These are phyloP conservation scores for Aspergillus eucalypticola DNA, from an alignment of 2,329 filamentous ascomycete genomes.

Conservation along the genomic window DNA sequence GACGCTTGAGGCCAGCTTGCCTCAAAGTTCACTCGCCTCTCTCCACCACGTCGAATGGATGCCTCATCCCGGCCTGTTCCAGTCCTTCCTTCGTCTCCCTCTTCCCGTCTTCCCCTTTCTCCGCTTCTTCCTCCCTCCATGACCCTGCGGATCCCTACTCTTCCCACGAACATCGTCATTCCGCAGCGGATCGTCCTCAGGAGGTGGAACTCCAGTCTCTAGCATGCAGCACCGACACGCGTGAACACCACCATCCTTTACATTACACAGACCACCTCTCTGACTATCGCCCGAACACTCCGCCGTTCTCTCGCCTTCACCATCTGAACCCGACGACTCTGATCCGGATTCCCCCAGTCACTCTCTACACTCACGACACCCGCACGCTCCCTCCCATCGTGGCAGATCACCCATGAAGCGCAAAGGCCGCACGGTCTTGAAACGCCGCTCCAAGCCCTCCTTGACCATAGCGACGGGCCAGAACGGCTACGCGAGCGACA, in stretches of 20 bases:
- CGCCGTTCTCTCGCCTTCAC: conserved; percentile 9
- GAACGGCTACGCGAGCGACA: conserved; percentile 35
- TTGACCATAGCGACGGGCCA: conserved; percentile 40
- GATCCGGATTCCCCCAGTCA: conserved; percentile 12
- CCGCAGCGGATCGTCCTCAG: conserved; percentile 6
- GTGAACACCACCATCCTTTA: conserved; percentile 9
- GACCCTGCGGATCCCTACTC: conserved; percentile 11
- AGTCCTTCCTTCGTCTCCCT: conserved; percentile 10
- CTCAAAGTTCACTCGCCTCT: conserved; percentile 13
- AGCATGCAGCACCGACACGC: conserved; percentile 19
- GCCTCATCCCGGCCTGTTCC: conserved; percentile 5
- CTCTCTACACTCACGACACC: conserved; percentile 15
- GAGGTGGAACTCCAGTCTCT: conserved; percentile 24
- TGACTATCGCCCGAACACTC: conserved; percentile 7
- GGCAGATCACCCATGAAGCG: conserved; percentile 37
- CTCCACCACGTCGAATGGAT: conserved; percentile 15
- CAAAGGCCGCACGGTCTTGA: conserved; percentile 36
- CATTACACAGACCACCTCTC: conserved; percentile 6
- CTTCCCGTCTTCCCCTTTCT: conserved; percentile 9
- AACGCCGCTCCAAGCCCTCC: conserved; percentile 42
- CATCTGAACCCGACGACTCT: conserved; percentile 10
- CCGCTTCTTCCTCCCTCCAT: conserved; percentile 15
- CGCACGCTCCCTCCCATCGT: conserved; percentile 12
- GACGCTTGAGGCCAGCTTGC: conserved; percentile 31
- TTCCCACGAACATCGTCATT: conserved; percentile 10